These are phyloP conservation scores for Casuarina equisetifolia DNA, from an alignment of 306 rosid species.

Conservation along the genomic window DNA sequence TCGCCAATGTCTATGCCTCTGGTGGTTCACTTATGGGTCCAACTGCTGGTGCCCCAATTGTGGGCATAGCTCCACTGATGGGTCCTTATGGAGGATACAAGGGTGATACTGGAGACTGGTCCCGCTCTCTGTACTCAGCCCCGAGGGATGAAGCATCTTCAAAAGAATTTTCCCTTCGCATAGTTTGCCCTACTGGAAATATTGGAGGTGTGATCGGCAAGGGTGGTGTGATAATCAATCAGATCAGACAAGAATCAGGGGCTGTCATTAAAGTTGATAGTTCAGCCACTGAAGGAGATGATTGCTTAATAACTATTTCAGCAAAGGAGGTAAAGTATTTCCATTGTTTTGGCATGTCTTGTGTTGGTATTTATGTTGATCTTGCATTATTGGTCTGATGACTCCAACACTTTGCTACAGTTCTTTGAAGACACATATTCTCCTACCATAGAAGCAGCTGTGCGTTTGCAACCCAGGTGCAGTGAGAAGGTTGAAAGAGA, in stretches of 20 bases:
- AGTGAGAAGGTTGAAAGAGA: conserved; percentile 95
- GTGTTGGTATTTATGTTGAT: neutral
- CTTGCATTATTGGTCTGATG: conserved; percentile 20
- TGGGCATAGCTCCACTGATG: conserved; percentile 81
- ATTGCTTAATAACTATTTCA: conserved; percentile 76
- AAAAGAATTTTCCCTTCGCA: conserved; percentile 79
- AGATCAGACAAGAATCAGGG: conserved; percentile 91
- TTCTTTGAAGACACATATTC: conserved; percentile 82
- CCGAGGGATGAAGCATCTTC: conserved; percentile 81
- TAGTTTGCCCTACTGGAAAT: conserved; percentile 85
- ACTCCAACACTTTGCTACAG: conserved; percentile 43
- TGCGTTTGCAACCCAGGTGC: conserved; percentile 95
- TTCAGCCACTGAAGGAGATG: conserved; percentile 83
- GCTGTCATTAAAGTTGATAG: conserved; percentile 95
- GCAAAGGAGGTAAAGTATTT: conserved; percentile 75
- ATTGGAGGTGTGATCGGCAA: conserved; percentile 98
- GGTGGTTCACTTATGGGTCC: conserved; percentile 80
- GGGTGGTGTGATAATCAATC: conserved; percentile 91
- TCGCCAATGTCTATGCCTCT: conserved; percentile 48
- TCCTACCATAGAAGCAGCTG: conserved; percentile 85
- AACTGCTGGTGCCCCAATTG: conserved; percentile 66
- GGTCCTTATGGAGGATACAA: conserved; percentile 85
- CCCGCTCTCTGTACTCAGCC: conserved; percentile 85
- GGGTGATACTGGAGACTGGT: conserved; percentile 90
- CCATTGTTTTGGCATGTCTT: conserved; percentile 1